Base-by-base conservation (phyloP, 2,329 filamentous ascomycete species). In the Fonsecaea monophora region DNA sequence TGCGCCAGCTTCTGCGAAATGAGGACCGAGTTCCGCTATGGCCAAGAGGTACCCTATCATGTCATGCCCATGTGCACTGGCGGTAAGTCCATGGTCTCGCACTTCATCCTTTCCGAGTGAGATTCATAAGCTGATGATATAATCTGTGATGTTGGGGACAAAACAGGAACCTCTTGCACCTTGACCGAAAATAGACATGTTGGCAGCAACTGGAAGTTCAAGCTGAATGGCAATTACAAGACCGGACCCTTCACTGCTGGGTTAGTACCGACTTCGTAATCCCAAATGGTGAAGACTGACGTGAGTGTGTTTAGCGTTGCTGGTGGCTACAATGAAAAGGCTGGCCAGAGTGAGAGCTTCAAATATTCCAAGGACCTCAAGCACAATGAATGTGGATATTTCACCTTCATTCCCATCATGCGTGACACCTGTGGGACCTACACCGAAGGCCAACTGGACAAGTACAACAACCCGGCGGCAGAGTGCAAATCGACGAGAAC, bases 1-100 rank as follows among this genome's bases (percentile, higher is more conserved):
- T 66, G 64, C 25, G 37, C 50, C 34, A 60, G 58, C 42, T 66
- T 58, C 59, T 66, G 64, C 32, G 30, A 66, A n/a, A 54, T 66
- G 15, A 53, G 42, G 15, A 66, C 53, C 25, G 62, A 15, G 15
- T 66, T 66, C 34, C 53, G 10, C 53, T 53, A 62, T 38, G 64
- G 58, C 7, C 40, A 58, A 42, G 64, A 66, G 53, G 40, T 62
- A 34, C 64, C 59, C 2, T 59, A 54, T 54, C 5, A 25, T 5
- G 7, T 13, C 3, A 54, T 54, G 53, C 53, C 32, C 25, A 15
- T 54, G 25, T 54, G 53, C n/a, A 32, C 53, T 15, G 53, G 53
- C 9, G 53, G 25, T 54, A 54, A 34, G 53, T 32, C 4, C 30
- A 32, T 32, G 30, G 30, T 32, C 30, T 32, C 30, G 30, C 30